Percentiles rank a stretch among this genome's conserved stretches.
Evolutionary conservation across 371 early-diverging fungal species (phyloP).

Genomic region (Mortierella sp.): DNA sequence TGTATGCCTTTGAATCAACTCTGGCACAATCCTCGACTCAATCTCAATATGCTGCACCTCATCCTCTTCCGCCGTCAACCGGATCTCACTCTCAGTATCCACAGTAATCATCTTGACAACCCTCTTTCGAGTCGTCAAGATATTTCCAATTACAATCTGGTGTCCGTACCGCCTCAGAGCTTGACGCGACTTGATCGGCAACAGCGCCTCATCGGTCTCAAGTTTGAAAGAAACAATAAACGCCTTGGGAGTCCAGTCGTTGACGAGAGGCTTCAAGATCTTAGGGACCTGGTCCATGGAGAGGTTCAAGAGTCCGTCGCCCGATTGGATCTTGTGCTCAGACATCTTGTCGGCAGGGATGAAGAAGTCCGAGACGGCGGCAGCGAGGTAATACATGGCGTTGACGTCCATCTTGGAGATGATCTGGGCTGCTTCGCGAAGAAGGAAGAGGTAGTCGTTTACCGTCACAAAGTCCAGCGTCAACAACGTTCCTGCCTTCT

Average conservation of each 20-base stretch:
- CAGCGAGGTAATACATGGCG: slow-evolving; percentile 97
- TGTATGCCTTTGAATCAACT: slow-evolving; percentile 79
- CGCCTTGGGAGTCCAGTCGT: slow-evolving; percentile 89
- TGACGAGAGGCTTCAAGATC: slow-evolving; percentile 92
- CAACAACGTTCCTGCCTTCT: slow-evolving; percentile 74
- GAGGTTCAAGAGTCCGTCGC: slow-evolving; percentile 85
- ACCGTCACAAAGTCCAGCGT: slow-evolving; percentile 92
- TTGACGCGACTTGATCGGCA: slow-evolving; percentile 86
- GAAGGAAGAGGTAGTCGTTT: slow-evolving; percentile 92
- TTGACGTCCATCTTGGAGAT: slow-evolving; percentile 74
- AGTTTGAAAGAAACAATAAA: slow-evolving; percentile 98
- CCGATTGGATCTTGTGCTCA: slow-evolving; percentile 92
- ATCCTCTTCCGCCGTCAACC: slow-evolving; percentile 74
- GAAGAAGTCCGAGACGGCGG: slow-evolving; percentile 98
- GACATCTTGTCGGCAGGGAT: slow-evolving; percentile 93
- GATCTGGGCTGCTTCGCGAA: slow-evolving; percentile 80
- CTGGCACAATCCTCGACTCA: slow-evolving; percentile 86
- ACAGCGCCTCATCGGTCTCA: slow-evolving; percentile 90
- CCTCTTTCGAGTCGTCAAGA: slow-evolving; percentile 89
- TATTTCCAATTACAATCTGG: slow-evolving; percentile 97
- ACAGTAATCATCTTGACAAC: slow-evolving; percentile 83
- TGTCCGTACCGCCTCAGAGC: slow-evolving; percentile 93
- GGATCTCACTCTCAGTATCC: slow-evolving; percentile 69
- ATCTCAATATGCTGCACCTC: slow-evolving; percentile 80
- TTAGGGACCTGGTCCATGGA: slow-evolving; percentile 97